Percentiles rank a stretch among this genome's conserved stretches.
Evolutionary conservation across 768 basidiomycete species (phyloP).

Genomic region (Suillus clintonianus): DNA sequence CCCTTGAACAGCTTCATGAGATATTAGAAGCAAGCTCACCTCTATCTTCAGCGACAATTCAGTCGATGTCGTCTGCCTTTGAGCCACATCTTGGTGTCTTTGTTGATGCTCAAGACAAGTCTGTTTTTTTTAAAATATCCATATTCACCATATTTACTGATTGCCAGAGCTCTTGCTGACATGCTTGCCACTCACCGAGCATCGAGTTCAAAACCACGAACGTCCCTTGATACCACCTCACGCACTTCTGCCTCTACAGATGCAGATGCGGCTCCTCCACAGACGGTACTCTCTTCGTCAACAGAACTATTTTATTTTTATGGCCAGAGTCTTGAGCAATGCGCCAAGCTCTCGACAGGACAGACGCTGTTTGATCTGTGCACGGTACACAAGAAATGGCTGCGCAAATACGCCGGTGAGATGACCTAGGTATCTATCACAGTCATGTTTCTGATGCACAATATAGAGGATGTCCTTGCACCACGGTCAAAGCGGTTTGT

Average conservation of each 20-base stretch:
- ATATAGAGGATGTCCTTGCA: slow-evolving; percentile 81
- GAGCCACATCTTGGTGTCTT: slow-evolving; percentile 92
- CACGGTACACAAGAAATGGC: slow-evolving; percentile 88
- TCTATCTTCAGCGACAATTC: slow-evolving; percentile 51
- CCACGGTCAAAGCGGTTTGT: slow-evolving; percentile 69
- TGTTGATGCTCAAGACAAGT: slow-evolving; percentile 95
- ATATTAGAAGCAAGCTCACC: slow-evolving; percentile 58
- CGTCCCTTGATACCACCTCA: slow-evolving; percentile 63
- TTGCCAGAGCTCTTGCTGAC: slow-evolving; percentile 75
- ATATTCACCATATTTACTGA: background rate
- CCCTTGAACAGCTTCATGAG: slow-evolving; percentile 53
- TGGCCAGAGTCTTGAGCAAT: slow-evolving; percentile 91
- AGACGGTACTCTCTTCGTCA: slow-evolving; percentile 85
- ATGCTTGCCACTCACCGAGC: slow-evolving; percentile 85
- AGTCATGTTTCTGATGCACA: background rate
- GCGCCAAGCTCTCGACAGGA: slow-evolving; percentile 85
- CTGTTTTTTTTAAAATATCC: slow-evolving; percentile 20
- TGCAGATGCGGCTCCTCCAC: slow-evolving; percentile 48
- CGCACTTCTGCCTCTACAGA: slow-evolving; percentile 41
- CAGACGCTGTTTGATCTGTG: slow-evolving; percentile 82
- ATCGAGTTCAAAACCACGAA: slow-evolving; percentile 51
- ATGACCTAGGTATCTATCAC: background rate
- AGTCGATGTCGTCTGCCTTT: slow-evolving; percentile 85
- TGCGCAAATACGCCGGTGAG: slow-evolving; percentile 87
- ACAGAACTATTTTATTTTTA: slow-evolving; percentile 98